Evolutionary conservation across 1,284 basidiomycete genomes (phyloP), one percentile per base, ranked within the genome.

Genomic region (Microbotryum silenes-acaulis): DNA sequence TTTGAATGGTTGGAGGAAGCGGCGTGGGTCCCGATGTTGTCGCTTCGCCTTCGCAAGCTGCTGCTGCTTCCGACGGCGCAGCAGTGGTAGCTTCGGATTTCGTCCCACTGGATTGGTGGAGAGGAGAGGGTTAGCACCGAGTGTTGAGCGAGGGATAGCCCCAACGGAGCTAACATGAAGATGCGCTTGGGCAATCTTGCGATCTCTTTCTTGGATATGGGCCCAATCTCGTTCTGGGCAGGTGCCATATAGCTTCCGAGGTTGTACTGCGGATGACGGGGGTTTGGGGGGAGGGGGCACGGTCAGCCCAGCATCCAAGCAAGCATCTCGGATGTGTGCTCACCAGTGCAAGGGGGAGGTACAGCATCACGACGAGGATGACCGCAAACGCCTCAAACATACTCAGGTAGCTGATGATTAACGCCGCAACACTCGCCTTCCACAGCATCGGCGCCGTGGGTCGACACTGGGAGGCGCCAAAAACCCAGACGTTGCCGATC

Each of bases 201-300:
- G 20, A 72, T 67, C 33, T 69, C 67, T 6, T 51, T 48, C 56
- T 69, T 65, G 14, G 44, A 53, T 25, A 72, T 60, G 27, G 70
- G 70, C 3, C 70, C 71, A 51, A 72, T 56, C 47, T 71, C 69
- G 58, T 66, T 62, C 57, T 67, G 52, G 42, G 50, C 47, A n/a
- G 27, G 20, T 25, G 37, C n/a, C 42, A 37, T 29, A 29, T 42
- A 42, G 37, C 16, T 42, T 42, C 37, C 37, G 0, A 42, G 37
- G 12, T 42, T 42, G 37, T 42, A 42, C 37, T 42, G 37, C 37
- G 12, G 4, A 42, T 42, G 12, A 27, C 25, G 25, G 25, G 25
- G 25, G 25, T 25, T 25, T 27, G 27, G 27, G 6, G 27, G 27
- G 37, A 12, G 37, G 37, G 9, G 37, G 37, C 37, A 18, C 12